Conservation (phyloP, 495 filamentous ascomycete species). For the Amniculicola lignicola region DNA sequence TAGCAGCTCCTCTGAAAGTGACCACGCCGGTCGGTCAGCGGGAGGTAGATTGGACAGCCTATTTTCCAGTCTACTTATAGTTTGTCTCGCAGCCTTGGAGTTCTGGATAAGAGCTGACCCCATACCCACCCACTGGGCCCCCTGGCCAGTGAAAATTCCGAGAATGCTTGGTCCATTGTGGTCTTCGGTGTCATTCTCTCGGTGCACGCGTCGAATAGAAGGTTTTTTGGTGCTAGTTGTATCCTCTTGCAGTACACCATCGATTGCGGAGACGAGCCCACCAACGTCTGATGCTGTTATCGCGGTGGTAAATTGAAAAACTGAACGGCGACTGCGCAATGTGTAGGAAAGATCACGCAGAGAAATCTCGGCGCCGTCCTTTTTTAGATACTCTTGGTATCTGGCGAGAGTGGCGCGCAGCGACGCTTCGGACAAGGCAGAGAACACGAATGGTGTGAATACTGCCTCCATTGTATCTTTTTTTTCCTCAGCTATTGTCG, state of each 20-base stretch:
- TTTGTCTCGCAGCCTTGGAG: background rate
- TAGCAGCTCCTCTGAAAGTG: slow-evolving; percentile 2
- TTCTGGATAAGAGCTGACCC: background rate
- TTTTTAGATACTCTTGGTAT: background rate
- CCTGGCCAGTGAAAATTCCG: slow-evolving; percentile 32
- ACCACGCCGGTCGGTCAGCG: slow-evolving; percentile 5
- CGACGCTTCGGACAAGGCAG: background rate
- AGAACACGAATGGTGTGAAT: background rate
- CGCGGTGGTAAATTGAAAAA: background rate
- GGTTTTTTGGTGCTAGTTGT: no score
- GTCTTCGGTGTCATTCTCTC: no score
- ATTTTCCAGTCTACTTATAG: background rate
- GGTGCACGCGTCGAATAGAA: no score
- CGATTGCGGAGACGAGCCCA: no score
- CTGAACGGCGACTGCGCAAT: background rate
- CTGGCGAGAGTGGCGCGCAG: slow-evolving; percentile 1
- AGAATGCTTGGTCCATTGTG: background rate
- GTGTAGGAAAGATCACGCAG: background rate
- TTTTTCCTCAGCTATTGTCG: background rate
- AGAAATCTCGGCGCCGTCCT: background rate
- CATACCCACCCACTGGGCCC: slow-evolving; percentile 21
- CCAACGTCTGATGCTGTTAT: no score
- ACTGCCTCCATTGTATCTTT: slow-evolving; percentile 46
- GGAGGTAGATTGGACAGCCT: background rate
- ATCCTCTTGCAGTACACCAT: no score